Conservation (phyloP, 208 protist species). For the Trypanosoma melophagium region DNA sequence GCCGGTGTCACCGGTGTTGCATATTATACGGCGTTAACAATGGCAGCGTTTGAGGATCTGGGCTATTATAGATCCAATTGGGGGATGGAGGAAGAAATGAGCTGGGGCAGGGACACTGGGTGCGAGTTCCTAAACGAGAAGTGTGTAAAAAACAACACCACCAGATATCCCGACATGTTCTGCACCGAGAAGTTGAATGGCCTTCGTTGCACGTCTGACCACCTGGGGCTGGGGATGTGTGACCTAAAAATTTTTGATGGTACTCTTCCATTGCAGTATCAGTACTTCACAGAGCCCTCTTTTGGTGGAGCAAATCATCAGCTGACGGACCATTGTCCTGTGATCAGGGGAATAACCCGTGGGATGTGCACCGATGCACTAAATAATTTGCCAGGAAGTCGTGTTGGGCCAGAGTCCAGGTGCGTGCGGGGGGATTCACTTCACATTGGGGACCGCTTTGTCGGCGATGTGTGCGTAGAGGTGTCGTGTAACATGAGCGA, state of each 20-base stretch:
- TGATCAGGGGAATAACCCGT: not conserved
- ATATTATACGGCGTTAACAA: slow-evolving; percentile 68
- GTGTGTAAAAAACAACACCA: slow-evolving; percentile 36
- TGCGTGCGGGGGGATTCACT: slow-evolving; percentile 2
- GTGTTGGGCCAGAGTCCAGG: not conserved
- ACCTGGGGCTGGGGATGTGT: not conserved
- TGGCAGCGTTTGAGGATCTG: slow-evolving; percentile 71
- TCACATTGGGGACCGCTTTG: not conserved
- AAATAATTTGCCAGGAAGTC: not conserved
- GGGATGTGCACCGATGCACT: not conserved
- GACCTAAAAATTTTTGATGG: not conserved
- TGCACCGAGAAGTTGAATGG: too few species aligned
- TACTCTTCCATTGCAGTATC: slow-evolving; percentile 4
- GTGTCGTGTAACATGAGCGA: not conserved
- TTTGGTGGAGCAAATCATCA: slow-evolving; percentile 4
- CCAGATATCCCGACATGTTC: too few species aligned
- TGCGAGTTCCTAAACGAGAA: slow-evolving; percentile 47
- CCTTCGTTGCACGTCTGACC: slow-evolving; percentile 31
- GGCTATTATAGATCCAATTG: slow-evolving; percentile 77
- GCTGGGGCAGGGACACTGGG: slow-evolving; percentile 55
- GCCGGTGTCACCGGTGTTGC: slow-evolving; percentile 16
- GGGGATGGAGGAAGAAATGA: slow-evolving; percentile 48
- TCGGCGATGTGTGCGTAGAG: slow-evolving; percentile 16
- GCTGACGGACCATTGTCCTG: not conserved
- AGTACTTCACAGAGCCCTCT: slow-evolving; percentile 22